Evolutionary conservation across 2,329 filamentous ascomycete species (phyloP).

Genomic region (Aspergillus brunneoviolaceus): DNA sequence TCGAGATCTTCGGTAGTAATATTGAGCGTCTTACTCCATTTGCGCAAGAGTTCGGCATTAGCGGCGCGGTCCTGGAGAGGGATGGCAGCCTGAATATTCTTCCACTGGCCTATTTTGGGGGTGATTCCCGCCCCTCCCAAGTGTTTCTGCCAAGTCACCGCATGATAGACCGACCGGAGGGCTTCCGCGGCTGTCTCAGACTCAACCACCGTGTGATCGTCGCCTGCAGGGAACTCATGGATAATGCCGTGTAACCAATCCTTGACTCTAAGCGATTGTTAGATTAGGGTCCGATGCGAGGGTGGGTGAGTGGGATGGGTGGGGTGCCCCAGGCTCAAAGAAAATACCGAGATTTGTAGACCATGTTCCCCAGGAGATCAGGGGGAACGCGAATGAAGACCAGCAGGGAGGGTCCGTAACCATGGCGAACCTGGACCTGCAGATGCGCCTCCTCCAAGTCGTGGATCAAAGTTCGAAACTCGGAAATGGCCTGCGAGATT

Average conservation of each 20-base stretch:
- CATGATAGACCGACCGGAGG: conserved; percentile 80
- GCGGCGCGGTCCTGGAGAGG: conserved; percentile 74
- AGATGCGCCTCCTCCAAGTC: conserved; percentile 77
- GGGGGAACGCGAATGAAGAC: conserved; percentile 81
- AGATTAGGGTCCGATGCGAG: neutral
- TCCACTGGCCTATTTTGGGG: conserved; percentile 67
- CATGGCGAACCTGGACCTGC: conserved; percentile 80
- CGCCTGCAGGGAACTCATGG: conserved; percentile 70
- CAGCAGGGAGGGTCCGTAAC: conserved; percentile 71
- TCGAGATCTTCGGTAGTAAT: conserved; percentile 68
- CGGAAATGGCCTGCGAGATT: conserved; percentile 65
- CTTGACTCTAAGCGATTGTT: conserved; percentile 62
- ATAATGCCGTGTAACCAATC: conserved; percentile 93
- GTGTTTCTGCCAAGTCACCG: conserved; percentile 71
- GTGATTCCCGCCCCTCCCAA: conserved; percentile 78
- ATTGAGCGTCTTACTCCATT: conserved; percentile 66
- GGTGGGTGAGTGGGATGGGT: neutral
- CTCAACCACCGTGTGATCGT: conserved; percentile 70
- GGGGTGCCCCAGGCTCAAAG: conserved; percentile 3
- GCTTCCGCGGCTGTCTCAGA: conserved; percentile 86
- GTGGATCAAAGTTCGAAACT: conserved; percentile 75
- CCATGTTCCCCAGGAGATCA: conserved; percentile 71
- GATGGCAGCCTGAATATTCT: conserved; percentile 61
- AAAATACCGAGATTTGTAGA: conserved; percentile 72
- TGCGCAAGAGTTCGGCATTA: conserved; percentile 73